Conservation (phyloP, 257 asterid genomes). For the Agastache rugosa region DNA sequence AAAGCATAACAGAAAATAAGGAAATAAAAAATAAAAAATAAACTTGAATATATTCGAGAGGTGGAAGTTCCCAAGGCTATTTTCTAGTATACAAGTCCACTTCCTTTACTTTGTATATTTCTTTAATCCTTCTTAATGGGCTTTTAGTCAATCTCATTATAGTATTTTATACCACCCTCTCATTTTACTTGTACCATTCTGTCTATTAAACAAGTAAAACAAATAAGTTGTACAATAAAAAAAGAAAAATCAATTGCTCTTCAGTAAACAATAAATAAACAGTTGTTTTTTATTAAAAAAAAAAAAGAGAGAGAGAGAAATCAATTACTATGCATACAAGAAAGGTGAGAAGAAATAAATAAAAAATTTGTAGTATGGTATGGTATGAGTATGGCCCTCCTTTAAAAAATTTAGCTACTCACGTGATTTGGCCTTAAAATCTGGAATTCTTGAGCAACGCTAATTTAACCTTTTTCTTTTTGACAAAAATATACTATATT, state of each 20-base stretch:
- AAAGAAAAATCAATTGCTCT: background rate
- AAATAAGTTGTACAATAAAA: background rate
- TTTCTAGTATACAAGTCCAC: conserved; percentile 37
- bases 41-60: conserved; percentile 48
- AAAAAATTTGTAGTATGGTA: background rate
- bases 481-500: background rate
- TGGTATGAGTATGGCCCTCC: background rate
- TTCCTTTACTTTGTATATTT: background rate
- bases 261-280: background rate
- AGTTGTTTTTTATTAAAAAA: background rate
- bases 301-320: no score
- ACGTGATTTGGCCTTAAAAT: conserved; percentile 4
- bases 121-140: conserved; percentile 31
- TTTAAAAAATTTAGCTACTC: background rate
- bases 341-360: background rate
- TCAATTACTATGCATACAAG: background rate
- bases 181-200: background rate
- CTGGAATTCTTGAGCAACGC: conserved; percentile 11
- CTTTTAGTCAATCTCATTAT: conserved; percentile 2
- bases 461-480: background rate
- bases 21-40: background rate
- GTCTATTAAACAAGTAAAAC: background rate
- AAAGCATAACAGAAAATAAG: no score
- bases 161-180: background rate
- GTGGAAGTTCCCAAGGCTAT: conserved; percentile 57